phyloP scores from a whole-genome alignment of 2,329 filamentous ascomycete genomes.

The Coniochaeta prunicola region DNA sequence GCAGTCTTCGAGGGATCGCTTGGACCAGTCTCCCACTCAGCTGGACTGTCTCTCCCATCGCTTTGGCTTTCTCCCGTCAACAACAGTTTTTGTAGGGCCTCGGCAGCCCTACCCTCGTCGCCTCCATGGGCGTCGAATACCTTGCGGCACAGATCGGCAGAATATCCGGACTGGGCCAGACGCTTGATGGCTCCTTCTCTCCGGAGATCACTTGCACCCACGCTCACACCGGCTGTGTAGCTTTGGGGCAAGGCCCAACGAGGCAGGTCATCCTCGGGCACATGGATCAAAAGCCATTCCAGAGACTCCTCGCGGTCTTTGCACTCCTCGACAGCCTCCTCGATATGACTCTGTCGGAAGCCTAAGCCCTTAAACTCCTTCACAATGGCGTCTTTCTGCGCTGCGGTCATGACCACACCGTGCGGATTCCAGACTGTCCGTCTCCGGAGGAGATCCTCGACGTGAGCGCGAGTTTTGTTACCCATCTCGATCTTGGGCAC shows the following conservation, averaged over 20 bases:
- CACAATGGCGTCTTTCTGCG: constrained; percentile 53
- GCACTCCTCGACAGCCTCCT: constrained; percentile 81
- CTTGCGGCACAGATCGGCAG: constrained; percentile 73
- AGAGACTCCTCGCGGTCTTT: constrained; percentile 88
- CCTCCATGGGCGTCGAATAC: constrained; percentile 62
- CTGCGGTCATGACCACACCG: constrained; percentile 54
- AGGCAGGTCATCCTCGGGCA: constrained; percentile 94
- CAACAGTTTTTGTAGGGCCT: constrained; percentile 67
- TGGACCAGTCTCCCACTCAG: constrained; percentile 12
- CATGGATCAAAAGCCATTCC: constrained; percentile 94
- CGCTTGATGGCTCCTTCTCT: constrained; percentile 77
- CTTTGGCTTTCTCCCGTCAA: constrained; percentile 26
- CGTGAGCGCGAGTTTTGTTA: constrained; percentile 65
- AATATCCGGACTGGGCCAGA: constrained; percentile 76
- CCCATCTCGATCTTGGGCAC: constrained; percentile 94
- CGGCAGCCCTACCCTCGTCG: constrained; percentile 71
- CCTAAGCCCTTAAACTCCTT: constrained; percentile 70
- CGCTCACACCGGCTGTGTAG: constrained; percentile 82
- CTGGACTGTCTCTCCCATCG: constrained; percentile 23
- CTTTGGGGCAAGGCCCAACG: constrained; percentile 85
- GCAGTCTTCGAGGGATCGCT: constrained; percentile 35
- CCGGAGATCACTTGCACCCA: constrained; percentile 75
- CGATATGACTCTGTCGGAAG: constrained; percentile 81
- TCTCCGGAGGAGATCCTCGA: constrained; percentile 72
- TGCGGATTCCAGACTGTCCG: constrained; percentile 85